Conservation (phyloP, 148 eudicot species). For the Bassia scoparia region DNA sequence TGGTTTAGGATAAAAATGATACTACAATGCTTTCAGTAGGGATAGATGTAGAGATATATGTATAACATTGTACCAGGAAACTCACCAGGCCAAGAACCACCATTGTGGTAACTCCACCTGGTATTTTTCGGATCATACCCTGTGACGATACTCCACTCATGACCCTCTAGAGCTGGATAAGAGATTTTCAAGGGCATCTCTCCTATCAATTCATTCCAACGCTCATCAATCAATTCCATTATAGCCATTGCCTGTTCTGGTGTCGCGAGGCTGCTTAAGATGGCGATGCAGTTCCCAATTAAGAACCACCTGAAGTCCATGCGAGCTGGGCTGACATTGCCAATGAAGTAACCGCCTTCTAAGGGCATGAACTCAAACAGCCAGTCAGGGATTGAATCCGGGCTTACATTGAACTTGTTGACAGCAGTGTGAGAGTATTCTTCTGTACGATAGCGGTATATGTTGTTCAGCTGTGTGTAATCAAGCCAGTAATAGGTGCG, state of each 20-base stretch:
- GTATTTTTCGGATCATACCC: constrained; percentile 74
- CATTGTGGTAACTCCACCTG: constrained; percentile 78
- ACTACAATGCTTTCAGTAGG: too few species aligned
- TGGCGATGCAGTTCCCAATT: constrained; percentile 56
- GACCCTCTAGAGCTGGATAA: constrained; percentile 60
- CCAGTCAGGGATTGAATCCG: constrained; percentile 63
- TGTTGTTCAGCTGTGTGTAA: constrained; percentile 55
- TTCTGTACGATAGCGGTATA: constrained; percentile 53
- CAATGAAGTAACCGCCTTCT: constrained; percentile 55
- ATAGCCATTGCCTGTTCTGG: constrained; percentile 52
- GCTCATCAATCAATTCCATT: constrained; percentile 63
- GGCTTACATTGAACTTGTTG: constrained; percentile 56
- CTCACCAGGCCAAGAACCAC: constrained; percentile 76
- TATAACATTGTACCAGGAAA: not conserved
- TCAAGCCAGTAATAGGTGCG: constrained; percentile 63
- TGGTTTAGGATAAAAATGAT: too few species aligned
- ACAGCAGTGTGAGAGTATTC: constrained; percentile 66
- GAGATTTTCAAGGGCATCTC: constrained; percentile 65
- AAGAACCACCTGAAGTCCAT: constrained; percentile 71
- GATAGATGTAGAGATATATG: too few species aligned
- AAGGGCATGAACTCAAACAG: constrained; percentile 54
- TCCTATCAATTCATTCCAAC: constrained; percentile 64
- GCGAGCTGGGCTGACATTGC: constrained; percentile 69
- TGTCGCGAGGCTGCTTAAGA: constrained; percentile 48
- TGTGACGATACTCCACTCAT: constrained; percentile 59